phyloP scores from a whole-genome alignment of 495 filamentous ascomycete genomes.

The Hyaloscypha finlandica region DNA sequence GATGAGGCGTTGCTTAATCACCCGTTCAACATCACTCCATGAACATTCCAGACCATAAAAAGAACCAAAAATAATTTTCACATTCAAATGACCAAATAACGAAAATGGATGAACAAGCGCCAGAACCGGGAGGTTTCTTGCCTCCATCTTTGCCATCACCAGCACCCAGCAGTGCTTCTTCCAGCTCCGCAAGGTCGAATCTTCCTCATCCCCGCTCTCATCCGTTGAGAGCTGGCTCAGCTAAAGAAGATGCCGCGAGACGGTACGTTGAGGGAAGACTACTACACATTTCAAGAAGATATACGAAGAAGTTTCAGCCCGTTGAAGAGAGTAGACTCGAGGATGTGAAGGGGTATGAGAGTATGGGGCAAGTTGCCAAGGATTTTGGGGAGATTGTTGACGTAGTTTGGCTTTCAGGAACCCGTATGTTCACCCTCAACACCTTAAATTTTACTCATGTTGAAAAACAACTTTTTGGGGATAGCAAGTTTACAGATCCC shows the following conservation, averaged over 20 bases:
- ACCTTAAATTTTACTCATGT: slow-evolving; percentile 1
- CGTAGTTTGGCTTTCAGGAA: slow-evolving; percentile 80
- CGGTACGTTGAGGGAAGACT: slow-evolving; percentile 66
- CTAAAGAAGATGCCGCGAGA: slow-evolving; percentile 76
- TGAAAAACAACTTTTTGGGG: background rate
- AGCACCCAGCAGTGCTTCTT: slow-evolving; percentile 25
- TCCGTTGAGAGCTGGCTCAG: slow-evolving; percentile 68
- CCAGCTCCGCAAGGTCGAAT: slow-evolving; percentile 18
- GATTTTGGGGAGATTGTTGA: slow-evolving; percentile 74
- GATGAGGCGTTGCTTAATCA: background rate
- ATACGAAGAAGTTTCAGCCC: slow-evolving; percentile 71
- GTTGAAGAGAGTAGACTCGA: slow-evolving; percentile 44
- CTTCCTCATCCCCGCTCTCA: slow-evolving; percentile 65
- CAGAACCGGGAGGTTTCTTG: slow-evolving; percentile 29
- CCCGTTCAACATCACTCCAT: slow-evolving; percentile 5
- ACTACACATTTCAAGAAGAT: slow-evolving; percentile 65
- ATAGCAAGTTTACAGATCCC: slow-evolving; percentile 81
- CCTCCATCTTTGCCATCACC: slow-evolving; percentile 26
- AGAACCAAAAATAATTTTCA: slow-evolving; percentile 13
- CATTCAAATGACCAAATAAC: background rate
- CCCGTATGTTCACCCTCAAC: slow-evolving; percentile 58
- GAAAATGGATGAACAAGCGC: slow-evolving; percentile 22
- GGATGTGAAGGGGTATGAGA: slow-evolving; percentile 61
- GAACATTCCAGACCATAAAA: background rate
- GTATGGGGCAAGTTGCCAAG: slow-evolving; percentile 64